These are phyloP conservation scores for Fusarium sp. DNA, from an alignment of 2,329 filamentous ascomycete species.

Conservation along the genomic window DNA sequence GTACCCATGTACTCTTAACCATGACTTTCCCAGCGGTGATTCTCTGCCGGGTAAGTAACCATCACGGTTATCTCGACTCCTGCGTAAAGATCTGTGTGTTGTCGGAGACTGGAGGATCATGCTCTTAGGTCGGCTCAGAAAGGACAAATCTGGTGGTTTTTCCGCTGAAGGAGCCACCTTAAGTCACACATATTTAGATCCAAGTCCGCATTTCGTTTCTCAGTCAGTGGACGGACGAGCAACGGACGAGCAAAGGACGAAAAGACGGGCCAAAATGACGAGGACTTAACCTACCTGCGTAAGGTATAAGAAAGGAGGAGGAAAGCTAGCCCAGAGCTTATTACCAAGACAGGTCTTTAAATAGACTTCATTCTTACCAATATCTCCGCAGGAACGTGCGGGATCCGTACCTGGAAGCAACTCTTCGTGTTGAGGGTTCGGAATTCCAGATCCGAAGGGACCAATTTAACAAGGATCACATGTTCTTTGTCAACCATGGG, in stretches of 20 bases:
- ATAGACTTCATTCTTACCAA: neutral
- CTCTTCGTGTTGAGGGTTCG: neutral
- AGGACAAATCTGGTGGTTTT: too few relatives aligned
- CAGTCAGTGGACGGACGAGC: neutral
- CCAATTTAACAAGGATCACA: neutral
- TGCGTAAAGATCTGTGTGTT: too few relatives aligned
- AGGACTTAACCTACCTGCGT: too few relatives aligned
- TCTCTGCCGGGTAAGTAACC: too few relatives aligned
- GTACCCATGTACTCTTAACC: too few relatives aligned
- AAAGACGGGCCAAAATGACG: neutral
- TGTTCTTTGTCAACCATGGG: neutral
- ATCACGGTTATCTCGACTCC: too few relatives aligned
- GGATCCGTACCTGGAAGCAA: neutral
- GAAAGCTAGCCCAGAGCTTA: neutral
- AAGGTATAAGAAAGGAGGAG: neutral
- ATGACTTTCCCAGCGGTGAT: too few relatives aligned
- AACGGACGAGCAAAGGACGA: neutral
- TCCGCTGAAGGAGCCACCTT: too few relatives aligned
- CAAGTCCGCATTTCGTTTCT: neutral
- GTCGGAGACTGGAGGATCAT: too few relatives aligned
- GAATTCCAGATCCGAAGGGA: neutral
- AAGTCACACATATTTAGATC: neutral
- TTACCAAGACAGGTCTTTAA: neutral
- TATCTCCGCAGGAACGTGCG: neutral
- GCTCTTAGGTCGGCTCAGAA: too few relatives aligned